These are phyloP conservation scores for Clavispora carvajalis DNA, from an alignment of 805 yeast genomes.

Conservation along the genomic window DNA sequence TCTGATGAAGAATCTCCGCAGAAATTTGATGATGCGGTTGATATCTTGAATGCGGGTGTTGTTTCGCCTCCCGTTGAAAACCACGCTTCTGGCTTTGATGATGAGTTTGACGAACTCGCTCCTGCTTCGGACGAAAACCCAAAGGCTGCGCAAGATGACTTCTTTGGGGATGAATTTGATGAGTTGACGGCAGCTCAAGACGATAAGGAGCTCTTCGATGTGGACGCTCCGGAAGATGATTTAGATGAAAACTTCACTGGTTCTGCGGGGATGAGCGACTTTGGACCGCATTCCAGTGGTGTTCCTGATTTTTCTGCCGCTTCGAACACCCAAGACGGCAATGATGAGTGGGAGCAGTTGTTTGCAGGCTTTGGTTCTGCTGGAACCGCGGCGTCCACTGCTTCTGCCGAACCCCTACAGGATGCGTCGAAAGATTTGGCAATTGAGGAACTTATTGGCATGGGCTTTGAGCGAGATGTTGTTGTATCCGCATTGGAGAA, in stretches of 20 bases:
- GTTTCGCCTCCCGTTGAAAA: conserved; percentile 19
- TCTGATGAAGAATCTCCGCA: conserved; percentile 30
- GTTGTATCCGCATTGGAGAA: conserved; percentile 64
- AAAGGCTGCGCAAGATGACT: conserved; percentile 15
- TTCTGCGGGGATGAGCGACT: conserved; percentile 16
- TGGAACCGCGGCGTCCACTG: conserved; percentile 9
- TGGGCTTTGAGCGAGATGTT: conserved; percentile 75
- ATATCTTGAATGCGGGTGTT: conserved; percentile 6
- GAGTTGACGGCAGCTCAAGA: conserved; percentile 31
- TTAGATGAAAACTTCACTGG: conserved; percentile 40
- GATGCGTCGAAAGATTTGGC: conserved; percentile 47
- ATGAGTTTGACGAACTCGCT: conserved; percentile 33
- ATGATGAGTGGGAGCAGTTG: conserved; percentile 91
- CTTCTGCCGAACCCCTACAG: conserved; percentile 3
- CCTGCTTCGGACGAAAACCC: conserved; percentile 24
- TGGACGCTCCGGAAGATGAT: conserved; percentile 17
- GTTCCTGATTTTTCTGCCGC: conserved; percentile 8
- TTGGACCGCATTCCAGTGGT: conserved; percentile 9
- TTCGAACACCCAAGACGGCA: conserved; percentile 19
- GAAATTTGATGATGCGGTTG: conserved; percentile 33
- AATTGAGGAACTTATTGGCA: conserved; percentile 73
- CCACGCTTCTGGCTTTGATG: conserved; percentile 26
- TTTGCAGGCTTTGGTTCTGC: conserved; percentile 81
- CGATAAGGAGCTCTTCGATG: conserved; percentile 23
- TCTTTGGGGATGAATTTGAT: conserved; percentile 36